Percentiles rank a stretch among this genome's conserved stretches.
Conservation (phyloP, 202 grass and related monocot species). For the Dendrocalamus latiflorus region DNA sequence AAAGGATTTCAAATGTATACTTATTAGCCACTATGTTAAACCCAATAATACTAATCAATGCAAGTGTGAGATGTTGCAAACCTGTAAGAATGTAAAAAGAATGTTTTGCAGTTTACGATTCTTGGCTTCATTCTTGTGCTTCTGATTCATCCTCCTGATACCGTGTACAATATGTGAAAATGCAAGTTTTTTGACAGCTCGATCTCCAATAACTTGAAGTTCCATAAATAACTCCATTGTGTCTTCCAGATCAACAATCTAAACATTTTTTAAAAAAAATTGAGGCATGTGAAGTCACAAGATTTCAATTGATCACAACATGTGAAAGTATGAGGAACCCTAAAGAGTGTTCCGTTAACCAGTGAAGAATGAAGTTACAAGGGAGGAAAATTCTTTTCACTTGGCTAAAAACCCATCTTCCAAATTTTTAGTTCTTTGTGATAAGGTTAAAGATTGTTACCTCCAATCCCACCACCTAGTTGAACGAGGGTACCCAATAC, state of each 20-base stretch:
- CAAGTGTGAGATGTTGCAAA: conserved; percentile 12
- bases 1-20: neutral
- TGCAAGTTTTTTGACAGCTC: conserved; percentile 72
- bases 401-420: neutral
- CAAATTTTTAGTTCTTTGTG: neutral
- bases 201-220: conserved; percentile 83
- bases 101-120: conserved; percentile 87
- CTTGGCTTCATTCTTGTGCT: conserved; percentile 71
- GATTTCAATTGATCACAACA: neutral
- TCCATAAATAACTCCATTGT: conserved; percentile 88
- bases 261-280: neutral
- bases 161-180: conserved; percentile 86
- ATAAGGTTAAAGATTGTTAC: neutral
- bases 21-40: neutral
- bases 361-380: neutral
- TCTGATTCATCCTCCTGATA: conserved; percentile 92
- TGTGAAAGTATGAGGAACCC: neutral
- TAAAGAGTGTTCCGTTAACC: neutral
- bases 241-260: conserved; percentile 81
- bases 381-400: neutral
- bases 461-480: neutral
- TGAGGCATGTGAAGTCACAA: neutral
- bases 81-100: conserved; percentile 71
- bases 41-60: neutral
- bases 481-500: neutral